Evolutionary conservation across 345 rosid genomes (phyloP).

Genomic region (Pseudoturritis turrita): DNA sequence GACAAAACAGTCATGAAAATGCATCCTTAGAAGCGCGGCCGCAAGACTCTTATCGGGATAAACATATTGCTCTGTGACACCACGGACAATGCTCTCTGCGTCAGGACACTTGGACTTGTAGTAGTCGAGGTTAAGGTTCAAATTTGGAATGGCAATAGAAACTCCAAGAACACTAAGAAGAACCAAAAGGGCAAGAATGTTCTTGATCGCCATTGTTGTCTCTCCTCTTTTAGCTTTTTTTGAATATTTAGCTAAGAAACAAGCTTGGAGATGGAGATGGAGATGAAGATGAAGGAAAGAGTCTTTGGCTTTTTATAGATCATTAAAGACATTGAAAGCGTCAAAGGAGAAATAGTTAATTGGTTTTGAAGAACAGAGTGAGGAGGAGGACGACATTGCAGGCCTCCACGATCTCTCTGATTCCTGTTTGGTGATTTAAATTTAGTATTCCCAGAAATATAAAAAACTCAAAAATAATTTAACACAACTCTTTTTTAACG

Average conservation of each 20-base stretch:
- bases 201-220: conserved; percentile 12
- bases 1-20: conserved; percentile 55
- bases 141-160: conserved; percentile 4
- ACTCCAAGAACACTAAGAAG: conserved; percentile 29
- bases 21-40: conserved; percentile 42
- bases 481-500: not conserved
- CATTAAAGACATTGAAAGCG: not conserved
- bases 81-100: conserved; percentile 26
- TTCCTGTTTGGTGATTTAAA: not conserved
- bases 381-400: not conserved
- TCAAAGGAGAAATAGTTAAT: not conserved
- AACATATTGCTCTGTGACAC: conserved; percentile 22
- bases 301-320: conserved; percentile 28
- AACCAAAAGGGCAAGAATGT: conserved; percentile 27
- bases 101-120: conserved; percentile 39
- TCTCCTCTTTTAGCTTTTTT: not conserved
- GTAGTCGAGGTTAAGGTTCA: conserved; percentile 22
- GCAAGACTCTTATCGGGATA: conserved; percentile 39
- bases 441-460: not conserved
- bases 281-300: not conserved
- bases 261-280: not conserved
- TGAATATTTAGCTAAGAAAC: not conserved
- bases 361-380: not conserved
- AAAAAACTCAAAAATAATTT: not conserved
- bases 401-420: not conserved